Conservation (phyloP, 257 asterid genomes). For the Petrea volubilis region DNA sequence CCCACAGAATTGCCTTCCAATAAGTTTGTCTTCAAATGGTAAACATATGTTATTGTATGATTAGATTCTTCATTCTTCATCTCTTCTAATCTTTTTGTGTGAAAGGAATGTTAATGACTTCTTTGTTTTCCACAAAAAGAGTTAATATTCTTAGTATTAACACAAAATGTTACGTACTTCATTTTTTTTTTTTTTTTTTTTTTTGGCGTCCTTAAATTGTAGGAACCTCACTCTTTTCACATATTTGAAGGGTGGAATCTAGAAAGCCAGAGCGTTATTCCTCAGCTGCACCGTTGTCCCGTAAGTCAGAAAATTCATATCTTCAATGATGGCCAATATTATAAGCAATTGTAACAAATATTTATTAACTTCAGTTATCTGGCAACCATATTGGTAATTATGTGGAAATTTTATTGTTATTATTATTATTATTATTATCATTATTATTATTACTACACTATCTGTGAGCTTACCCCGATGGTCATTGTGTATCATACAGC, state of each 20-base stretch:
- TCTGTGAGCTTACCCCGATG: conserved; percentile 21
- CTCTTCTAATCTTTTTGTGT: neutral
- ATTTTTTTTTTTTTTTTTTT: conserved; percentile 42
- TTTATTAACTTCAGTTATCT: neutral
- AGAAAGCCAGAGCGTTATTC: conserved; percentile 99
- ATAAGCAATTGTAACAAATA: neutral
- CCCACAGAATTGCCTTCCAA: conserved; percentile 66
- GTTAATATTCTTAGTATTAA: conserved; percentile 15
- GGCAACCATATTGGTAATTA: neutral
- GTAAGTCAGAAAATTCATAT: conserved; percentile 49
- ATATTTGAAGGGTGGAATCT: conserved; percentile 99
- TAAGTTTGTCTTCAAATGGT: conserved; percentile 86
- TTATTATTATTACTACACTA: conserved; percentile 3
- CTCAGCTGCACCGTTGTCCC: conserved; percentile 98
- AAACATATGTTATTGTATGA: conserved; percentile 11
- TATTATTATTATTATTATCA: neutral
- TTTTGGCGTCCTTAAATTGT: conserved; percentile 58
- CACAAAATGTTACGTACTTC: conserved; percentile 35
- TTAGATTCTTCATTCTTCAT: neutral
- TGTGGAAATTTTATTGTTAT: conserved; percentile 7
- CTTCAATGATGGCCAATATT: conserved; percentile 3
- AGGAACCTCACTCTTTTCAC: conserved; percentile 90
- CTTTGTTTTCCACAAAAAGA: conserved; percentile 4
- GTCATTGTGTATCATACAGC: conserved; percentile 58
- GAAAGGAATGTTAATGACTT: conserved; percentile 6